These are phyloP conservation scores for Xylaria sp. DNA, from an alignment of 2,329 filamentous ascomycete genomes.

Conservation along the genomic window DNA sequence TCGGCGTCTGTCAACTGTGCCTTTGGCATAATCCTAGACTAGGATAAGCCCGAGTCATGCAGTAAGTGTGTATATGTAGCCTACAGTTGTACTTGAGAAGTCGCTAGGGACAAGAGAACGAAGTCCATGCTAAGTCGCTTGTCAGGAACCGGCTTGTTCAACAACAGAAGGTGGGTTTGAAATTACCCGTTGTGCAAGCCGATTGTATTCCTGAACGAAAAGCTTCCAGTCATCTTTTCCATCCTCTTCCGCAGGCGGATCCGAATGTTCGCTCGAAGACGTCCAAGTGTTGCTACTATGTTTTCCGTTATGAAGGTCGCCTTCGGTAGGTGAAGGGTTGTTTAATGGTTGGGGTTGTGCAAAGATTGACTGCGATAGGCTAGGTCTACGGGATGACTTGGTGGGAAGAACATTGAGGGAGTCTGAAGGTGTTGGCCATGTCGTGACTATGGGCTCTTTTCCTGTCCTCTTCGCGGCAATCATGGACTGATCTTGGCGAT, in stretches of 20 bases:
- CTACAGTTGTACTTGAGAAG: slow-evolving; percentile 33
- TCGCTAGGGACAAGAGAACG: slow-evolving; percentile 42
- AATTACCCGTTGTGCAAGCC: slow-evolving; percentile 61
- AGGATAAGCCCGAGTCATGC: neutral
- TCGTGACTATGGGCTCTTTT: slow-evolving; percentile 30
- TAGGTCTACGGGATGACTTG: slow-evolving; percentile 23
- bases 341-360: slow-evolving; percentile 31
- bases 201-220: slow-evolving; percentile 65
- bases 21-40: neutral
- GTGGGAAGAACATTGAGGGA: slow-evolving; percentile 11
- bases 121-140: slow-evolving; percentile 58
- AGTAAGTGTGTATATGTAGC: slow-evolving; percentile 19
- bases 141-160: neutral
- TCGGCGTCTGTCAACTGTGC: slow-evolving; percentile 31
- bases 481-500: slow-evolving; percentile 29
- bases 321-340: slow-evolving; percentile 21
- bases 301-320: slow-evolving; percentile 32
- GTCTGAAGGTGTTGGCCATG: slow-evolving; percentile 26
- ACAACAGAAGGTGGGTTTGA: neutral
- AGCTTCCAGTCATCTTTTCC: slow-evolving; percentile 53
- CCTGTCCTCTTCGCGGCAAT: slow-evolving; percentile 34
- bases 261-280: slow-evolving; percentile 58
- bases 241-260: slow-evolving; percentile 54
- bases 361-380: slow-evolving; percentile 29
- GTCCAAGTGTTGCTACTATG: slow-evolving; percentile 63